A percentile compares a stretch with the other conserved stretches of the same genome.
phyloP scores from a whole-genome alignment of 2,329 filamentous ascomycete species.

The Penicillium sclerotigenum region DNA sequence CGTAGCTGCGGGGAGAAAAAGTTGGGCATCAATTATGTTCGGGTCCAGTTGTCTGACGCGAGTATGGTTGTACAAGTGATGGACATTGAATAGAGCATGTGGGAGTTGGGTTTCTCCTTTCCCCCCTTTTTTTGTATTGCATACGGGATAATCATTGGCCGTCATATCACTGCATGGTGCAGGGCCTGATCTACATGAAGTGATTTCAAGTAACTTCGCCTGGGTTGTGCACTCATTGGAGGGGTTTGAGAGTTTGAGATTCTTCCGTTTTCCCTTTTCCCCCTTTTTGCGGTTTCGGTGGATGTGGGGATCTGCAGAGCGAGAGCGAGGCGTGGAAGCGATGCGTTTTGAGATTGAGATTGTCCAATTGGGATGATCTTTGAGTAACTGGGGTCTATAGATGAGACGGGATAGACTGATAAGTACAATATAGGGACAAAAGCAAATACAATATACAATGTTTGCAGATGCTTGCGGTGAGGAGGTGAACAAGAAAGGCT shows the following conservation, averaged over 20 bases:
- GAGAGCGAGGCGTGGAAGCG: not conserved
- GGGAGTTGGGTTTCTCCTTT: not conserved
- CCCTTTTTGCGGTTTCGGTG: not conserved
- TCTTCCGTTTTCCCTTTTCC: not conserved
- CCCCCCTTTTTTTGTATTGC: not conserved
- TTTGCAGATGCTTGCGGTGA: not conserved
- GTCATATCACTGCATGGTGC: not conserved
- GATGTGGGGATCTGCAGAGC: not conserved
- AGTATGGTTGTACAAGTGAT: not conserved
- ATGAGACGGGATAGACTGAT: not conserved
- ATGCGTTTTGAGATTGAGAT: not conserved
- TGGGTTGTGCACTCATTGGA: not conserved
- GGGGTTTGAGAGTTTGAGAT: not conserved
- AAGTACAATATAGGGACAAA: not conserved
- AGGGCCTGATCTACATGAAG: constrained; percentile 3
- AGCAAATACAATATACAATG: not conserved
- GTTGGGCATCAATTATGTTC: constrained; percentile 11
- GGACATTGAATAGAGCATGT: not conserved
- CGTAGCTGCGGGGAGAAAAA: not conserved
- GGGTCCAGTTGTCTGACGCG: not conserved
- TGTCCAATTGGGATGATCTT: not conserved
- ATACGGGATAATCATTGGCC: not conserved
- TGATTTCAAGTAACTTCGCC: not conserved
- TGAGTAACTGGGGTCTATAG: not conserved
- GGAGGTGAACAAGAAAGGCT: not conserved